Evolutionary conservation across 2,329 filamentous ascomycete species (phyloP).

Genomic region (Acephala macrosclerotiorum): DNA sequence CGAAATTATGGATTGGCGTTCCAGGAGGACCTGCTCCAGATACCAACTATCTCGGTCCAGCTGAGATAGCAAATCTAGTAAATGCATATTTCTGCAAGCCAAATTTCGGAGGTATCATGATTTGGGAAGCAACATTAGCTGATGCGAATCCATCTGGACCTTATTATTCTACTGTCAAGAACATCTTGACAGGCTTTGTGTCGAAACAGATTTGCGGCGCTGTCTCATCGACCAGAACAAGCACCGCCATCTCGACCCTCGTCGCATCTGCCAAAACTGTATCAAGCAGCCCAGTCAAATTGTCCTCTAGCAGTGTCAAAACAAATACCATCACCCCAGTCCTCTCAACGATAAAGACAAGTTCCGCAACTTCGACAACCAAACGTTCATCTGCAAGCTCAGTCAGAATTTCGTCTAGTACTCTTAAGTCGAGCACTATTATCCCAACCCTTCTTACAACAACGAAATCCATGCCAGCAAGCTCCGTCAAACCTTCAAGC

Average conservation of each 20-base stretch:
- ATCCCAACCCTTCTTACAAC: neutral
- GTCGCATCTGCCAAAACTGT: neutral
- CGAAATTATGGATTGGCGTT: constrained; percentile 37
- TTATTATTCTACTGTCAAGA: constrained; percentile 19
- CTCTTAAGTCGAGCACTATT: neutral
- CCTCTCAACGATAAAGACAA: neutral
- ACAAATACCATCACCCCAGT: neutral
- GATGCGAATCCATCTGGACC: constrained; percentile 24
- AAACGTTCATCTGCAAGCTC: neutral
- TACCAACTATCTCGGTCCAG: constrained; percentile 22
- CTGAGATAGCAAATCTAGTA: constrained; percentile 27
- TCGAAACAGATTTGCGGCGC: neutral
- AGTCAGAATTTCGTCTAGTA: too few relatives aligned
- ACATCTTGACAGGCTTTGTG: constrained; percentile 12
- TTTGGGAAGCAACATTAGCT: constrained; percentile 35
- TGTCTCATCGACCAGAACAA: neutral
- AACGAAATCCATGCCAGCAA: neutral
- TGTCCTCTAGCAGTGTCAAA: neutral
- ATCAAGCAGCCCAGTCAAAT: neutral
- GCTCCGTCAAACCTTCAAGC: neutral
- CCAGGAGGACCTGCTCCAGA: constrained; percentile 25
- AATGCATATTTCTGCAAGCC: constrained; percentile 27
- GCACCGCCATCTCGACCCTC: neutral
- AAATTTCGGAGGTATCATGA: constrained; percentile 37
- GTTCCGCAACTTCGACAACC: neutral